phyloP scores from a whole-genome alignment of 2,329 filamentous ascomycete species.

The Hypoxylon sp. region DNA sequence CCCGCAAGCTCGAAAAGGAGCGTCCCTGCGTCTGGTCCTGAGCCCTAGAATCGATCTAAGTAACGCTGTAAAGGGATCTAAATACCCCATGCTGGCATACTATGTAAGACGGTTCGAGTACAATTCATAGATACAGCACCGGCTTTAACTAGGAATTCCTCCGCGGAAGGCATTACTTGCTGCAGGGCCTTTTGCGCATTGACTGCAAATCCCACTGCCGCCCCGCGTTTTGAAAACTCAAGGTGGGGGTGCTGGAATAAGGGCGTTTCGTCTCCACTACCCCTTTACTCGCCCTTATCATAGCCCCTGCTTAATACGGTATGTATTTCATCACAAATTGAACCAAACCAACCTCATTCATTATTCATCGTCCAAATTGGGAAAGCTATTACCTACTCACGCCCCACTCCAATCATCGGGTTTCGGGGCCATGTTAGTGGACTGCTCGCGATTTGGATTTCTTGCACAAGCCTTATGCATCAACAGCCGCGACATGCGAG shows the following conservation, averaged over 20 bases:
- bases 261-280: conserved; percentile 24
- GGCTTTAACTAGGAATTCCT: conserved; percentile 29
- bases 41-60: conserved; percentile 30
- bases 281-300: neutral
- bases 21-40: conserved; percentile 23
- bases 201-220: conserved; percentile 29
- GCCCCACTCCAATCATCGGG: neutral
- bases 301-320: neutral
- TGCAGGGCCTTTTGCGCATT: conserved; percentile 26
- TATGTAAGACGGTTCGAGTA: conserved; percentile 31
- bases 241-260: conserved; percentile 25
- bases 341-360: neutral
- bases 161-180: conserved; percentile 27
- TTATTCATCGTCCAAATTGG: neutral
- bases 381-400: neutral
- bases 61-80: neutral
- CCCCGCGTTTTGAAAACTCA: conserved; percentile 41
- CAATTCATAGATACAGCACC: conserved; percentile 39
- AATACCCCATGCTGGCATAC: conserved; percentile 14
- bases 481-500: neutral
- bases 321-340: neutral
- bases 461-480: neutral
- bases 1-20: too few relatives aligned
- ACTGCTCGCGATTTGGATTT: neutral
- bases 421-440: neutral